Evolutionary conservation across 1,139 yeast genomes (phyloP), one percentile per base, ranked within the genome.

Genomic region (Lodderomyces margitis): DNA sequence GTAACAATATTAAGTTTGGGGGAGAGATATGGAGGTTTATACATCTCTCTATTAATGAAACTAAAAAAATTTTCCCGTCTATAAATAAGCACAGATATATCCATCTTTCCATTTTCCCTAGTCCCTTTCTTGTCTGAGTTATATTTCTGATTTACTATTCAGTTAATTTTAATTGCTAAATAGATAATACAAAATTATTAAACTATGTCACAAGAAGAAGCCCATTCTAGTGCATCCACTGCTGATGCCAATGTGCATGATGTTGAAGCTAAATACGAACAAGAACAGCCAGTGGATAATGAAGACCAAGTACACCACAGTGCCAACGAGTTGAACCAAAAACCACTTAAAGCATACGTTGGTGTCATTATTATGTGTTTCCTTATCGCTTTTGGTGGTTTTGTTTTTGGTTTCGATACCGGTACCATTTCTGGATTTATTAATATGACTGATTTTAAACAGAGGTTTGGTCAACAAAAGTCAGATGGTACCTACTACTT

Each of bases 221-320:
- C 39, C 19, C 38, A 27, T 28, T 44, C 47, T 21, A 39, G 31
- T 20, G 37, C 49, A 23, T 42, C 49, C 10, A 41, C 46, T 50
- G 87, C 95, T 20, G 87, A 85, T 57, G 81, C 77, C 1, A 96
- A 88, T 58, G 75, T 88, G 45, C 88, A 89, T 56, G 69, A 58
- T 1, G 66, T 87, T 38, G 95, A 89, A 57, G 74, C 75, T 6
- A 61, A 68, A 40, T 87, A 88, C 15, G 80, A 87, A 50, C 53
- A 39, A 35, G 41, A 39, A 36, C 23, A 31, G 15, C 35, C 40
- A 30, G 7, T 37, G 11, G 34, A 31, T 6, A 34, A 32, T 6
- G 27, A 36, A 4, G 25, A 36, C 16, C 34, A 35, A 17, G 38
- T 32, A 14, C 34, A 36, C 3, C 34, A 35, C 20, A 36, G 27